Evolutionary conservation across 1,139 yeast species (phyloP), one percentile per base, ranked within the genome.

Genomic region (Hemisphaericaspora lyxosophila): DNA sequence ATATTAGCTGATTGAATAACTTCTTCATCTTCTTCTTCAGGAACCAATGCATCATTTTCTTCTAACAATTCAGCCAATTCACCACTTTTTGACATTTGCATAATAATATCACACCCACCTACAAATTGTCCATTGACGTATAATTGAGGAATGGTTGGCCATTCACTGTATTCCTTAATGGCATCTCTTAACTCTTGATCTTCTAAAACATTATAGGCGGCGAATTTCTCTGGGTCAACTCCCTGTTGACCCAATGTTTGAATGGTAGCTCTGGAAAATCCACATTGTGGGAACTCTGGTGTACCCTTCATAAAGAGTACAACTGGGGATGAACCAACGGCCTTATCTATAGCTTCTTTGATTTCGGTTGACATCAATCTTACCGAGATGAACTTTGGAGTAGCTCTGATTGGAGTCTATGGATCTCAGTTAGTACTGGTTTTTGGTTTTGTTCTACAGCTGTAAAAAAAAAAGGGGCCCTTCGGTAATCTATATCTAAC

Each of bases 271-370:
- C 96, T 79, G 5, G 97, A 89, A 57, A 94, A 94, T 1, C 99
- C 98, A 71, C 99, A 94, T 55, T 89, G 95, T 22, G 99, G 99
- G 42, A 86, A 88, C 55, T 90, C 97, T 1, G 99, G 99, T 1
- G 98, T 94, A 8, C 96, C 96, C 59, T 87, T 87, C 96, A 87
- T 87, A 68, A 90, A 90, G 24, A 94, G 73, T 8, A 94, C 98
- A 11, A 92, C 97, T 13, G 96, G 96, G 1, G 97, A 94, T 12
- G 95, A 81, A 4, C 66, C 70, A 20, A 92, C 84, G 1, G 97
- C 97, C 40, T 77, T 74, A 51, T 85, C 89, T 43, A 92, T 88
- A 34, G 97, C 97, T 25, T 75, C 69, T 50, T 75, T 79, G 48
- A 92, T 85, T 51, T 88, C 96, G 4, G 82, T 78, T 22, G 95